Conservation (phyloP, 176 grass and related monocot species). For the Elymus sibiricus region DNA sequence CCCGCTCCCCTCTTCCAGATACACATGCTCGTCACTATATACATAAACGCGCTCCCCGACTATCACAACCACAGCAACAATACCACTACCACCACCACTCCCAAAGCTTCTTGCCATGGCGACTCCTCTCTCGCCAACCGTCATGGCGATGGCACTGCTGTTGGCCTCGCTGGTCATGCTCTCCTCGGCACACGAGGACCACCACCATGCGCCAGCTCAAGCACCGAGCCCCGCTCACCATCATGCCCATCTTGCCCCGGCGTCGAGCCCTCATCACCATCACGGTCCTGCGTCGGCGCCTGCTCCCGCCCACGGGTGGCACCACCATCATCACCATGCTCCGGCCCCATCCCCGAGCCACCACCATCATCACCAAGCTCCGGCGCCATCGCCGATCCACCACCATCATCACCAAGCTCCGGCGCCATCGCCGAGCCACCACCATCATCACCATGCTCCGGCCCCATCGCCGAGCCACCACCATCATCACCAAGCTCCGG, state of each 20-base stretch:
- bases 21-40: not conserved
- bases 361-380: too few species aligned
- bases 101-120: conserved; percentile 16
- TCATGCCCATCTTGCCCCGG: too few species aligned
- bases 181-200: not conserved
- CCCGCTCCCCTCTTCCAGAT: not conserved
- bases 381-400: too few species aligned
- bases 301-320: not conserved
- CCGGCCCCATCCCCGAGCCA: too few species aligned
- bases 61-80: not conserved
- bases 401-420: too few species aligned
- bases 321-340: not conserved
- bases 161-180: not conserved
- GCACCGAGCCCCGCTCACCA: not conserved
- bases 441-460: too few species aligned
- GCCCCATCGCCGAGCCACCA: too few species aligned
- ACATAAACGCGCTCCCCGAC: conserved; percentile 2
- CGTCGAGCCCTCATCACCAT: too few species aligned
- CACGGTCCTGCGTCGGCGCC: not conserved
- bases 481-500: not conserved
- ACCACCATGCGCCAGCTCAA: not conserved
- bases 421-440: too few species aligned
- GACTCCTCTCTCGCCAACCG: not conserved
- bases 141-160: conserved; percentile 7
- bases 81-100: not conserved